Evolutionary conservation across 192 early-diverging fungal genomes (phyloP), one percentile per base, ranked within the genome.

Genomic region (Globomyces pollinis-pini): DNA sequence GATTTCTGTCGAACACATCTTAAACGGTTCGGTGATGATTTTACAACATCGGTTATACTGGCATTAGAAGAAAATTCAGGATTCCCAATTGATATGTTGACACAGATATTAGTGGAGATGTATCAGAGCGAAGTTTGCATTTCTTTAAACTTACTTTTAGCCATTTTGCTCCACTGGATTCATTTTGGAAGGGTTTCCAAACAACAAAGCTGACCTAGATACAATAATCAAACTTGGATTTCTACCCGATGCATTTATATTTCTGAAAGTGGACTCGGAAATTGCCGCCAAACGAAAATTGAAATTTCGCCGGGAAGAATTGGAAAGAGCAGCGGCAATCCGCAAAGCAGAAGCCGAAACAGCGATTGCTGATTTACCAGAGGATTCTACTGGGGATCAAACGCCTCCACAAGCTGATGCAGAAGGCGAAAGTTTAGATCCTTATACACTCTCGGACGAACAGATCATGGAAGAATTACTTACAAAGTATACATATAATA

Each of bases 131-230:
- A 67, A 55, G 59, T 42, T 28, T 28, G 6, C 24, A 42, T 9
- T 64, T 15, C 33, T 60, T 53, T 12, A 3, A 35, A 35, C 8
- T 57, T 13, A 52, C 23, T n/a, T 6, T 4, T 54, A 77, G 73
- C 76, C 76, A 32, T 76, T 70, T 54, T 61, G 57, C 2, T 49
- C 68, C n/a, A 50, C 59, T 12, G 79, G 79, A 12, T 81, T 75
- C 44, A 18, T 81, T 1, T 52, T 80, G 8, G 65, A 72, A 63
- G 62, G 63, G 23, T 80, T 80, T 49, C 78, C 78, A 33, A 28
- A 44, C 1, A 69, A 59, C 4, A 80, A 80, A 50, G 36, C 55
- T 15, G 72, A 77, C 4, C 32, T 62, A 9, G 75, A 77, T 38
- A 60, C 65, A 4, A 33, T 75, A 3, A 36, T 77, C 11, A 69